Percentiles rank a stretch among this genome's conserved stretches.
These are phyloP conservation scores for Kodamaea suecica DNA, from an alignment of 1,139 yeast species.

Conservation along the genomic window DNA sequence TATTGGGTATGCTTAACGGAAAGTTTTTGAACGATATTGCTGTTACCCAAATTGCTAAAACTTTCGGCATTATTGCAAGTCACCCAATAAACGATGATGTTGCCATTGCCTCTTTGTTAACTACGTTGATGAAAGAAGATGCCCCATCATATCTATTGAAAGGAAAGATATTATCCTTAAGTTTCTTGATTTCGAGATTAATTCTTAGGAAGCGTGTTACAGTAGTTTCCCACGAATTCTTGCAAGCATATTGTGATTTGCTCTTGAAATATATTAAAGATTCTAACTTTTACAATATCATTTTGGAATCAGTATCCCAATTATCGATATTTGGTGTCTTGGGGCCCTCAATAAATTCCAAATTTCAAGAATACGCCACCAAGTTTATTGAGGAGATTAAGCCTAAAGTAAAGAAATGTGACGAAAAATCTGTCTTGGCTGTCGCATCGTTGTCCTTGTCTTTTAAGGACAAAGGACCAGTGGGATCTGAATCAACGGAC, in stretches of 20 bases:
- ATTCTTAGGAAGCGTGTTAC: conserved; percentile 34
- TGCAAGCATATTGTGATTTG: conserved; percentile 15
- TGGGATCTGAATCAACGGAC: too few relatives aligned
- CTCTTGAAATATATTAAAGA: conserved; percentile 21
- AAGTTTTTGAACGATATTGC: conserved; percentile 33
- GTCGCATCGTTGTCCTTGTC: conserved; percentile 56
- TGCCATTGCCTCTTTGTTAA: conserved; percentile 11
- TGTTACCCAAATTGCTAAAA: conserved; percentile 38
- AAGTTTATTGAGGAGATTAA: conserved; percentile 31
- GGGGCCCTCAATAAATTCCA: conserved; percentile 20
- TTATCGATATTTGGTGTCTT: conserved; percentile 60
- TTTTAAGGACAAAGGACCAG: conserved; percentile 15
- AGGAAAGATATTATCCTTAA: conserved; percentile 35
- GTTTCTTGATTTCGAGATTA: conserved; percentile 54
- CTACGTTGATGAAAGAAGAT: conserved; percentile 11
- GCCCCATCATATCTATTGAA: conserved; percentile 18
- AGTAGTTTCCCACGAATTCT: conserved; percentile 18
- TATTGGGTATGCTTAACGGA: conserved; percentile 24
- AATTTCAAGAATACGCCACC: conserved; percentile 15
- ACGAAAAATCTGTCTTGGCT: conserved; percentile 58
- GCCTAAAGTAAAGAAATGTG: conserved; percentile 50
- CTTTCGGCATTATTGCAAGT: conserved; percentile 56
- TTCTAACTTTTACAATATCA: conserved; percentile 22
- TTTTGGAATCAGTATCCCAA: conserved; percentile 52
- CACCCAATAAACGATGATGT: conserved; percentile 28